A percentile compares a stretch with the other conserved stretches of the same genome.
Conservation (phyloP, 768 basidiomycete genomes). For the Macrolepiota dolichaula region DNA sequence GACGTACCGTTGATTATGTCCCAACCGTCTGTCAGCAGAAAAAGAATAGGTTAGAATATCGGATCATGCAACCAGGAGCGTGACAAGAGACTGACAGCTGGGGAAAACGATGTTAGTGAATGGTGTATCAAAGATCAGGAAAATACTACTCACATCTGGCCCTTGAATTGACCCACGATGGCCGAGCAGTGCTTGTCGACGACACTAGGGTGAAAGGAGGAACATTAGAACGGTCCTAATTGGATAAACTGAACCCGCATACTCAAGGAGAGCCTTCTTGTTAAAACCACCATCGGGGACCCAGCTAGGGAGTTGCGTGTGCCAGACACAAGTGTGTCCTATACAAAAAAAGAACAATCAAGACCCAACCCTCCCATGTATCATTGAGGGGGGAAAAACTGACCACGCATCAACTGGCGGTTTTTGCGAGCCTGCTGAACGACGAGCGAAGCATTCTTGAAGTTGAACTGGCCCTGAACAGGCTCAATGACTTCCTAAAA, state of each 20-base stretch:
- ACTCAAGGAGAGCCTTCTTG: slow-evolving; percentile 31
- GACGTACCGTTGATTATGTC: slow-evolving; percentile 46
- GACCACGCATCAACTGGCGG: slow-evolving; percentile 45
- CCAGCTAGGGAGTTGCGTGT: slow-evolving; percentile 52
- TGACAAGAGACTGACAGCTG: slow-evolving; percentile 15
- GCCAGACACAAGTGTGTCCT: slow-evolving; percentile 48
- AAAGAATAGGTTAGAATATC: neutral
- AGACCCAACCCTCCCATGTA: neutral
- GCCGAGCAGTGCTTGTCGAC: slow-evolving; percentile 45
- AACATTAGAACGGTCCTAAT: neutral
- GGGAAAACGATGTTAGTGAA: neutral
- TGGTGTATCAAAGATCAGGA: neutral
- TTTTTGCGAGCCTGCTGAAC: slow-evolving; percentile 41
- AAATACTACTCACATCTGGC: slow-evolving; percentile 36
- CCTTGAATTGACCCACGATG: slow-evolving; percentile 49
- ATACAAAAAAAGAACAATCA: neutral
- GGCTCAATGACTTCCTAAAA: slow-evolving; percentile 52
- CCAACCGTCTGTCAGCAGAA: slow-evolving; percentile 33
- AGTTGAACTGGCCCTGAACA: slow-evolving; percentile 42
- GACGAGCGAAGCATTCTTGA: slow-evolving; percentile 39
- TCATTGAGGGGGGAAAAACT: neutral
- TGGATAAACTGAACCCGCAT: neutral
- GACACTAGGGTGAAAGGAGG: slow-evolving; percentile 20
- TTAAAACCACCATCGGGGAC: slow-evolving; percentile 40
- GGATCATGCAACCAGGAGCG: neutral